Conservation (phyloP, 176 grass and related monocot species). For the Juncus effusus region DNA sequence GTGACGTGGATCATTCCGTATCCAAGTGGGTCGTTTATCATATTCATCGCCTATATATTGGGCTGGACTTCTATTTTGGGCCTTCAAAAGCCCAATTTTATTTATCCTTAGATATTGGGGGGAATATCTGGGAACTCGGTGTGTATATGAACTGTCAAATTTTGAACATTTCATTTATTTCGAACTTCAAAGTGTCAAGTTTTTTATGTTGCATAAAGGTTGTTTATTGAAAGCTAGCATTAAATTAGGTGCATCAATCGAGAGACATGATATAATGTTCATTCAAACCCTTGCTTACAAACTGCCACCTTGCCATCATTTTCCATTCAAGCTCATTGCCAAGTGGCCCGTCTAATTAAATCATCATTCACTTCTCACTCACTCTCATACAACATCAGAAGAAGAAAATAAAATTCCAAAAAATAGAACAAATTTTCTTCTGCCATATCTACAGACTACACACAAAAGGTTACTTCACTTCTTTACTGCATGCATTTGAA, state of each 20-base stretch:
- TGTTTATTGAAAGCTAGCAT: background rate
- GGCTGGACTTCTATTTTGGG: too few species aligned
- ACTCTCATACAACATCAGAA: too few species aligned
- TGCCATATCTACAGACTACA: slow-evolving; percentile 14
- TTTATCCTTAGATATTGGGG: too few species aligned
- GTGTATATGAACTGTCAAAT: too few species aligned
- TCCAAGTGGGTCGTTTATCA: background rate
- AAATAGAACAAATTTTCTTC: slow-evolving; percentile 7
- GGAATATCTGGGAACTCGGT: too few species aligned
- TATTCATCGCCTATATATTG: too few species aligned
- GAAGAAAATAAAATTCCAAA: background rate
- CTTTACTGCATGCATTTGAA: slow-evolving; percentile 17
- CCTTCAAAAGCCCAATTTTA: too few species aligned
- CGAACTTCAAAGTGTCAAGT: too few species aligned
- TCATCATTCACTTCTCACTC: background rate
- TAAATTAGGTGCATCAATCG: slow-evolving; percentile 10
- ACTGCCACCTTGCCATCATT: slow-evolving; percentile 28
- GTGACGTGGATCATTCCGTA: slow-evolving; percentile 12
- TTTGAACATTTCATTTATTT: too few species aligned
- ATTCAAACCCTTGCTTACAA: slow-evolving; percentile 15
- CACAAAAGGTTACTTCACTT: slow-evolving; percentile 12
- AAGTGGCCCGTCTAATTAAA: slow-evolving; percentile 13
- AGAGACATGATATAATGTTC: slow-evolving; percentile 19
- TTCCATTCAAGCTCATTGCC: slow-evolving; percentile 22
- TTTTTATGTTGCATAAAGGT: background rate